Percentiles rank a stretch among this genome's conserved stretches.
phyloP scores from a whole-genome alignment of 257 asterid species.

The Lavandula angustifolia region DNA sequence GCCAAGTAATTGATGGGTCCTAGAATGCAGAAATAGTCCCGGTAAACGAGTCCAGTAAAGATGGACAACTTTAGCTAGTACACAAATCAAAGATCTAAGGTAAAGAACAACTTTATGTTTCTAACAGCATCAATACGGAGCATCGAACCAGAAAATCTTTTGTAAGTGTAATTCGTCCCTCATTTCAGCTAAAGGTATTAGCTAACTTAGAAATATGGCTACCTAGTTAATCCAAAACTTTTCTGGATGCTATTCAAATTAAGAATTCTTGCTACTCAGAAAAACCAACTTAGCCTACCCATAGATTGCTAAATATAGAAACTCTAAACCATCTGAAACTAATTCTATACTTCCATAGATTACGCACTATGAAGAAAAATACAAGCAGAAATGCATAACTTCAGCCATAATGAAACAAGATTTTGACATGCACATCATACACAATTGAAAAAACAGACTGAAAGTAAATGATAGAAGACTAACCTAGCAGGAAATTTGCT shows the following conservation, averaged over 20 bases:
- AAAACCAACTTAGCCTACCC: constrained; percentile 6
- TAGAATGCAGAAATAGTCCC: constrained; percentile 19
- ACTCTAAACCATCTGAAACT: constrained; percentile 18
- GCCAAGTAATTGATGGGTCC: constrained; percentile 1
- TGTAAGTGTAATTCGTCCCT: background rate
- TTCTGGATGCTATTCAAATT: background rate
- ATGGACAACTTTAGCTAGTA: constrained; percentile 9
- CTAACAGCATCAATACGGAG: constrained; percentile 11
- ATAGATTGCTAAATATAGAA: constrained; percentile 15
- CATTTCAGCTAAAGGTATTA: constrained; percentile 9
- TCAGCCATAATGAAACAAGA: constrained; percentile 12
- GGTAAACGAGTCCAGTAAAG: constrained; percentile 1
- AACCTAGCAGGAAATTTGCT: constrained; percentile 97
- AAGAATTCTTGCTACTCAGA: constrained; percentile 2
- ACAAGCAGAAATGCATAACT: constrained; percentile 8
- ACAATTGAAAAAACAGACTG: constrained; percentile 2
- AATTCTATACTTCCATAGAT: constrained; percentile 1
- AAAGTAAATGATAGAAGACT: constrained; percentile 37
- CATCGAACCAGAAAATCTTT: constrained; percentile 15
- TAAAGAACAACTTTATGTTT: background rate
- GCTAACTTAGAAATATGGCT: background rate
- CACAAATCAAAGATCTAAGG: background rate
- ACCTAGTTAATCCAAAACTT: background rate
- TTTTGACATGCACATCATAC: constrained; percentile 15
- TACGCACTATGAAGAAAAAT: constrained; percentile 8